Base-by-base conservation (phyloP, 495 filamentous ascomycete genomes). In the Penicillium paxilli region DNA sequence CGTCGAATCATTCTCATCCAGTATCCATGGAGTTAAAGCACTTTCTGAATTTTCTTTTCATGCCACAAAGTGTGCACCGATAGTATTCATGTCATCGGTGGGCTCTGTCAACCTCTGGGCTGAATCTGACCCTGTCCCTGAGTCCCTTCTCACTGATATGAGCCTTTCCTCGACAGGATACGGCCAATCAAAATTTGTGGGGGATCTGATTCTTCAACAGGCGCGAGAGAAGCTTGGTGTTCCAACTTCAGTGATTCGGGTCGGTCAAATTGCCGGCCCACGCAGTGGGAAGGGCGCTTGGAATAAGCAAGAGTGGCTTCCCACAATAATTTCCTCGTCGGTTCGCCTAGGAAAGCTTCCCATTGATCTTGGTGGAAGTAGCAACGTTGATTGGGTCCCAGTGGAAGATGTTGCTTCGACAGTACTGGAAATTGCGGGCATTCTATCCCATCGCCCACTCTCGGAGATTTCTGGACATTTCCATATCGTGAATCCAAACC, bases 201-300 rank as follows among this genome's bases (percentile, higher is more conserved):
- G 71, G 3, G 81, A 84, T 33, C 57, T 73, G 0, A 68, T 87
- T 9, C 71, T 85, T 11, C 72, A 72, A 1, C 64, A 72, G 5
- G 79, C 79, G 4, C 57, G 70, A 53, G 5, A 57, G 62, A 28
- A 56, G 40, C 1, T 64, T 5, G 68, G 67, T 14, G 69, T 86
- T 0, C 70, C 72, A 4, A 69, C 69, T 0, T 73, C 71, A 1
- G 64, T 84, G 14, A 69, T 75, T 49, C 76, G 85, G 0, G 75
- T 85, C 1, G 84, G 84, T 0, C 84, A 87, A 58, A 77, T 87
- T 46, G 78, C 62, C 1, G 84, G 85, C 0, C 78, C 84, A 2
- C 57, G 49, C 5, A 58, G 54, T 0, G 11, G 50, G 20, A 32
- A 42, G 3, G 72, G 73, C 0, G 32, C 52, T 6, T 76, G 73